Evolutionary conservation across 768 basidiomycete species (phyloP).

Genomic region (Serendipita indica): DNA sequence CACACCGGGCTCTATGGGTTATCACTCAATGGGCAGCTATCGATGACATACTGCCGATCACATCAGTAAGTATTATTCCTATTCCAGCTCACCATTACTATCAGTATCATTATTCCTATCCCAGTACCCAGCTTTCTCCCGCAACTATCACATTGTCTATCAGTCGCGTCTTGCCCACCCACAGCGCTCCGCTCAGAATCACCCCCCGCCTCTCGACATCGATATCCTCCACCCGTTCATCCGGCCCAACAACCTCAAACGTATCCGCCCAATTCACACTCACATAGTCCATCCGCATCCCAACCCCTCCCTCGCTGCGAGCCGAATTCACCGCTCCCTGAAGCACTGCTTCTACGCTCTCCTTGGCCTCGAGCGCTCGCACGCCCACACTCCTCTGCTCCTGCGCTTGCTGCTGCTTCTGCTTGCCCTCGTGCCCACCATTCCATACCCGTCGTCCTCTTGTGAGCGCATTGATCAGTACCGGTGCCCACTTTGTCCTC

Average conservation of each 20-base stretch:
- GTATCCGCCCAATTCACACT: constrained; percentile 72
- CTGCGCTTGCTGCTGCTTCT: constrained; percentile 34
- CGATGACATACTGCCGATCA: too few relatives aligned
- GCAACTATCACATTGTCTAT: constrained; percentile 85
- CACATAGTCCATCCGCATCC: constrained; percentile 66
- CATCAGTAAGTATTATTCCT: too few relatives aligned
- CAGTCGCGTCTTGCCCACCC: constrained; percentile 72
- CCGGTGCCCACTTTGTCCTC: constrained; percentile 43
- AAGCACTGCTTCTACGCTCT: constrained; percentile 12
- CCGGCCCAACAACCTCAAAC: constrained; percentile 44
- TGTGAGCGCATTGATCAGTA: constrained; percentile 53
- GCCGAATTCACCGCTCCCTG: constrained; percentile 15
- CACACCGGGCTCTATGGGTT: too few relatives aligned
- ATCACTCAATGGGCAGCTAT: too few relatives aligned
- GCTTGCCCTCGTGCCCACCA: constrained; percentile 20
- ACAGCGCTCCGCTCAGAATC: constrained; percentile 74
- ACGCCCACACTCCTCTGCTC: constrained; percentile 24
- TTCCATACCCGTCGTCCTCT: constrained; percentile 43
- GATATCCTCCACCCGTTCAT: constrained; percentile 19
- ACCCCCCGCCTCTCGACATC: constrained; percentile 25
- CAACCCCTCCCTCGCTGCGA: constrained; percentile 24
- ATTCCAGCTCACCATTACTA: not conserved
- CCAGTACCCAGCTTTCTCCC: constrained; percentile 19
- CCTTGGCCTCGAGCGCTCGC: constrained; percentile 19
- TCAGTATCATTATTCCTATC: not conserved